Evolutionary conservation across 306 rosid species (phyloP).

Genomic region (Citrullus amarus): DNA sequence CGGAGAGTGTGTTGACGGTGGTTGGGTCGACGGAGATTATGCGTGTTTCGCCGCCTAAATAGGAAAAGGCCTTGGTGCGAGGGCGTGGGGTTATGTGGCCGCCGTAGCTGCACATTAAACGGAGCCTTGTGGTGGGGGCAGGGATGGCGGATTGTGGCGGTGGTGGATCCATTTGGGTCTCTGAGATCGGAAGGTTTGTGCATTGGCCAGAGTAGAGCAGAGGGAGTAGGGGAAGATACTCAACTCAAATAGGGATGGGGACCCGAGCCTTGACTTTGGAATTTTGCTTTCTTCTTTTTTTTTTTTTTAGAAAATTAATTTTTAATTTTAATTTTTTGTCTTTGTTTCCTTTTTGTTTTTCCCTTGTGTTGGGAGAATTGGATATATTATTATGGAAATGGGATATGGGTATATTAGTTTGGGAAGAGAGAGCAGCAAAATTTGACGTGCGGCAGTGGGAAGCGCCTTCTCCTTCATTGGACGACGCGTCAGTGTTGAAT

Average conservation of each 20-base stretch:
- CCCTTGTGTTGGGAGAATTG: not conserved
- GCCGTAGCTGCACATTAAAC: constrained; percentile 59
- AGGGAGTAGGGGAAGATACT: not conserved
- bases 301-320: not conserved
- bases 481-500: not conserved
- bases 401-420: no score
- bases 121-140: constrained; percentile 21
- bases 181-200: not conserved
- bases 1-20: constrained; percentile 17
- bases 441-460: not conserved
- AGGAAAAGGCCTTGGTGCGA: constrained; percentile 26
- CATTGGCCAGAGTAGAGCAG: not conserved
- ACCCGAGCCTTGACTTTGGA: not conserved
- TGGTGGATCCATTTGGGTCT: constrained; percentile 22
- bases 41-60: constrained; percentile 53
- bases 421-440: not conserved
- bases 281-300: not conserved
- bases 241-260: not conserved
- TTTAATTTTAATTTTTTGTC: not conserved
- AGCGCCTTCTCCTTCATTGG: not conserved
- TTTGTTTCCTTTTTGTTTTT: not conserved
- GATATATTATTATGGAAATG: not conserved
- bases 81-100: constrained; percentile 40
- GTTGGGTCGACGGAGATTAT: constrained; percentile 29
- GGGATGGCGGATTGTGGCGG: not conserved